Conservation (phyloP, 179 eudicot species). For the Silene coronaria region DNA sequence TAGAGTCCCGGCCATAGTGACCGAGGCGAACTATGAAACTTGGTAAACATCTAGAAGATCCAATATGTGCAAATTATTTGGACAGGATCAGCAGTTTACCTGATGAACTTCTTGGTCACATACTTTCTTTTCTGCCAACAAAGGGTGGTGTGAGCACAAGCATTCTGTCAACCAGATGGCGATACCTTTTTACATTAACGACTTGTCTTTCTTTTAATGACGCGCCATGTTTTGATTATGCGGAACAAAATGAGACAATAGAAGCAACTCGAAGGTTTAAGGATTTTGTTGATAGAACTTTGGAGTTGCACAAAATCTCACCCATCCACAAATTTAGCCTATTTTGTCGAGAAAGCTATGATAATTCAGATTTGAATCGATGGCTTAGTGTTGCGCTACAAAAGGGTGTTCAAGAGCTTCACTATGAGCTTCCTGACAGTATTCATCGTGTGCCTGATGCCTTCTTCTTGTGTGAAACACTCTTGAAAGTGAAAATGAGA, state of each 20-base stretch:
- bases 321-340: constrained; percentile 1
- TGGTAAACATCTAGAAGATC: not conserved
- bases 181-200: constrained; percentile 8
- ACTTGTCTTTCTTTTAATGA: constrained; percentile 6
- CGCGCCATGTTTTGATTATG: not conserved
- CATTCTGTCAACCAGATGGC: constrained; percentile 23
- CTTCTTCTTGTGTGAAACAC: not conserved
- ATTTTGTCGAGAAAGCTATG: not conserved
- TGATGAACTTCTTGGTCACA: constrained; percentile 15
- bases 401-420: not conserved
- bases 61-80: no score
- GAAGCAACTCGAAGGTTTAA: not conserved
- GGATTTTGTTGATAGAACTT: constrained; percentile 13
- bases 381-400: not conserved
- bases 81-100: constrained; percentile 26
- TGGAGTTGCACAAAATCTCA: not conserved
- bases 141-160: constrained; percentile 18
- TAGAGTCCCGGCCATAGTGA: not conserved
- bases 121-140: constrained; percentile 28
- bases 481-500: not conserved
- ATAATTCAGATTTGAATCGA: not conserved
- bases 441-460: not conserved
- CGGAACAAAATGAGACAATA: not conserved
- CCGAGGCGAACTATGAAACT: not conserved
- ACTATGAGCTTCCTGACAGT: not conserved